Evolutionary conservation across 208 protist species (phyloP), one percentile per base, ranked within the genome.

Genomic region (Crithidia brevicula): DNA sequence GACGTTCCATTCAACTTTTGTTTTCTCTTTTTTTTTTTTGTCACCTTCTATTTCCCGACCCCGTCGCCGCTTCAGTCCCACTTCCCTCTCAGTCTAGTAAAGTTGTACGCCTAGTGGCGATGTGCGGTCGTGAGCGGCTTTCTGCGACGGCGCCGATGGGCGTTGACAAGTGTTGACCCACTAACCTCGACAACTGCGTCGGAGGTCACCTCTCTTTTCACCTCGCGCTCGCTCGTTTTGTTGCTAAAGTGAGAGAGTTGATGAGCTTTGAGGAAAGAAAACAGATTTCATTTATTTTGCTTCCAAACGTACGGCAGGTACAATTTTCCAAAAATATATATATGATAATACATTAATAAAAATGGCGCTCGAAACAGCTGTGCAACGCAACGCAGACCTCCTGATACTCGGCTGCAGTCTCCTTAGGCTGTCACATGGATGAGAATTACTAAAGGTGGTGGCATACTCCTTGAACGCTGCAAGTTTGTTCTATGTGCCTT

Each of bases 1-100:
- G 40, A 50, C n/a, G 40, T 50, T 47, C 25, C 30, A 62, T 62
- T 62, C 56, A 62, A 62, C 40, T 62, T 34, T 62, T 36, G 13
- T 47, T 47, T 47, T 13, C 40, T 34, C 36, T 50, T 62, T 22
- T 23, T 30, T 20, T 43, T 46, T 43, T 28, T 5, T 43, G 3
- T 43, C 8, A 33, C 54, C 23, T 4, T 30, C 25, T 20, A 50
- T 6, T 23, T 56, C 30, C 40, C 50, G 23, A 10, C 7, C 20
- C 4, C 25, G 47, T 33, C 36, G 13, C 13, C 8, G 23, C 42
- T 38, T 62, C 25, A 45, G 6, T 60, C 20, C 54, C 20, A n/a
- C n/a, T 47, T 45, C n/a, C 33, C n/a, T 60, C 16, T 52, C 23
- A 7, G 28, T 7, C 34, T 60, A 36, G 22, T n/a, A 13, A 23